Base-by-base conservation (phyloP, 208 protist genomes). In the Trypanosoma congolense region DNA sequence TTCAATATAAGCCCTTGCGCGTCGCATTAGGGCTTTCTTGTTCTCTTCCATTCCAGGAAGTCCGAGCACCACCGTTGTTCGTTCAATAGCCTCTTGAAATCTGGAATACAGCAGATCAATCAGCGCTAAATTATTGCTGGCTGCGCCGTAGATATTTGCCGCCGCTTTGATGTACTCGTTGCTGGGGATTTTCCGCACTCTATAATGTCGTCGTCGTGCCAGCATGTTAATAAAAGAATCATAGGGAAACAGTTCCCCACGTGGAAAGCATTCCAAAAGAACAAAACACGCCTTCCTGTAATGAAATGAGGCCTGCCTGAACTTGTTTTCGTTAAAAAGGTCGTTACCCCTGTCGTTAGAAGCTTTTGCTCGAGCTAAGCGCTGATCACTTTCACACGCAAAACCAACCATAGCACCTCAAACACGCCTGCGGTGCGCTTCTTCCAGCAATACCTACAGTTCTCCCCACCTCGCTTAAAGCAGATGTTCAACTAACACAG, bases 201-300 rank as follows among this genome's bases (percentile, higher is more conserved):
- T 14, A 3, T 21, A 40, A 4, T 14, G n/a, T 25, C 21, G 41
- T 24, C 35, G 3, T 1, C 10, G 10, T 18, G 64, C 29, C 3
- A 82, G 28, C 22, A 54, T 54, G 25, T 61, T 36, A 16, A 74
- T 9, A 24, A 70, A 53, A 21, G 33, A 30, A 8, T 65, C 68
- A 3, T 46, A 52, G 26, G n/a, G 21, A 3, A 41, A 28, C 4
- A 30, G 40, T 18, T 72, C 54, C 6, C 45, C 41, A 0, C n/a
- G 3, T 2, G 74, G 75, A 25, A 88, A 48, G 63, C 80, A 85
- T 43, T 87, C 80, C 0, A 69, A 65, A 12, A 89, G 59, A 56
- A 75, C 72, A 18, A 92, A 61, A 53, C 74, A 85, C 10, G 77
- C 84, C 21, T 72, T 73, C 45, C 87, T 88, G 64, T 92, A 92